Evolutionary conservation across 257 asterid genomes (phyloP).

Genomic region (Ocimum tenuiflorum): DNA sequence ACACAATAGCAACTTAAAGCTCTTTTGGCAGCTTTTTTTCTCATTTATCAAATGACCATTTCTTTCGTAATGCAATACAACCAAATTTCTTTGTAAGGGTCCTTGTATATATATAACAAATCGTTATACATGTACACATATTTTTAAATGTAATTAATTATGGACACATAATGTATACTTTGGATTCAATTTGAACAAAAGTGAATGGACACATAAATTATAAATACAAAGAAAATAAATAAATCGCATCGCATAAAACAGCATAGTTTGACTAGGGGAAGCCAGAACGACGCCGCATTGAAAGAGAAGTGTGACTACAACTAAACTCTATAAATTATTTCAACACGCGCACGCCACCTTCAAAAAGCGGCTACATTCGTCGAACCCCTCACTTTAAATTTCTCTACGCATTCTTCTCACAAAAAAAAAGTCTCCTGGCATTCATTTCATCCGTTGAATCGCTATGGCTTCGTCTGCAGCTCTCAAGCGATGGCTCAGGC

Average conservation of each 20-base stretch:
- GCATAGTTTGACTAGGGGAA: slow-evolving; percentile 7
- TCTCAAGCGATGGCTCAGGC: slow-evolving; percentile 78
- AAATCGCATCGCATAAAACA: background rate
- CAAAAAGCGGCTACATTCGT: background rate
- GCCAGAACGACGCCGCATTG: slow-evolving; percentile 12
- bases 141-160: no score
- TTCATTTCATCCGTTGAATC: slow-evolving; percentile 7
- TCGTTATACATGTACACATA: no score
- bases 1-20: no score
- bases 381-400: background rate
- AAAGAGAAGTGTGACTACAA: background rate
- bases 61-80: no score
- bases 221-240: background rate
- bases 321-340: background rate
- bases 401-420: no score
- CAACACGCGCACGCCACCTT: background rate
- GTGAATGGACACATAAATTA: no score
- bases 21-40: no score
- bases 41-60: no score
- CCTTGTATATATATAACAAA: no score
- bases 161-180: no score
- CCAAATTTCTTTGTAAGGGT: no score
- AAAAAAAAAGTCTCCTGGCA: background rate
- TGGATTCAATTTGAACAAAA: no score
- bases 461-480: slow-evolving; percentile 54